A percentile compares a stretch with the other conserved stretches of the same genome.
Conservation (phyloP, 495 filamentous ascomycete genomes). For the Aspergillus saccharolyticus region DNA sequence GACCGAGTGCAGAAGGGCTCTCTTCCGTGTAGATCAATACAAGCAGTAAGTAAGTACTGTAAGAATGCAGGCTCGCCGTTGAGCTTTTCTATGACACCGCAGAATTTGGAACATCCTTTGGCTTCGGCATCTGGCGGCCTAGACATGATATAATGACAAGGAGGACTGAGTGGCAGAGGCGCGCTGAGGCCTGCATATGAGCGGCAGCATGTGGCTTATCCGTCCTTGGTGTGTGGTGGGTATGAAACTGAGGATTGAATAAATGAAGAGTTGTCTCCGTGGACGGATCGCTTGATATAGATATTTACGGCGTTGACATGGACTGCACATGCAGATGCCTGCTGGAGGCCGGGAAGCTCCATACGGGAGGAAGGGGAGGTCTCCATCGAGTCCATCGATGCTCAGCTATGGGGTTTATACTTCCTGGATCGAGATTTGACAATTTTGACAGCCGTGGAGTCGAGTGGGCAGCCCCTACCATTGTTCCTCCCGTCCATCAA, state of each 20-base stretch:
- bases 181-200: no score
- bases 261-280: background rate
- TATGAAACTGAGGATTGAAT: background rate
- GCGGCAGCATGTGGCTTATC: no score
- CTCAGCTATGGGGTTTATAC: constrained; percentile 4
- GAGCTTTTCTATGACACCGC: constrained; percentile 5
- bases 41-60: background rate
- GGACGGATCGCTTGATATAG: constrained; percentile 1
- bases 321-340: background rate
- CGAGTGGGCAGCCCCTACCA: constrained; percentile 20
- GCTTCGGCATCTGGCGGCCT: background rate
- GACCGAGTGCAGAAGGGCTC: background rate
- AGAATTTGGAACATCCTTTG: background rate
- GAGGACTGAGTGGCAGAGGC: no score
- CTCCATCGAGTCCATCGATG: no score
- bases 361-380: background rate
- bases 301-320: background rate
- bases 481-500: constrained; percentile 14
- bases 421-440: constrained; percentile 2
- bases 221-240: no score
- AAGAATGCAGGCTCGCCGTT: constrained; percentile 10
- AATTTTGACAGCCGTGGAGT: constrained; percentile 20
- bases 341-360: background rate
- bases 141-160: constrained; percentile 2
- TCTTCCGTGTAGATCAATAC: background rate